Conservation (phyloP, 2,329 filamentous ascomycete genomes). For the Cladosporium colombiae region DNA sequence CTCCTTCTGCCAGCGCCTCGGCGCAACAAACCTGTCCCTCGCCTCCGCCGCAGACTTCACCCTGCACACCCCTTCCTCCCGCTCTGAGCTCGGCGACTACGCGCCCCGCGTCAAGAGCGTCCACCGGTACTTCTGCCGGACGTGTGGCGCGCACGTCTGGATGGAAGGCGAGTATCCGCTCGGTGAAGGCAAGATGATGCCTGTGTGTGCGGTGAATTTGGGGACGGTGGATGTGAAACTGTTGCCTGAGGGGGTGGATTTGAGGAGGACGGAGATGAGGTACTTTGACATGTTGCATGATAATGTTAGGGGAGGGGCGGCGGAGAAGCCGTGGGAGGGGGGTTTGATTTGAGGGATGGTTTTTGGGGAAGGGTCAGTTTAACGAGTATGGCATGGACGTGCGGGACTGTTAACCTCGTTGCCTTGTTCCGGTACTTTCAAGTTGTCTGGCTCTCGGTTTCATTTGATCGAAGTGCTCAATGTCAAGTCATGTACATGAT, state of each 20-base stretch:
- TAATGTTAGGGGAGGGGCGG: neutral
- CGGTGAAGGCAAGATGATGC: constrained; percentile 15
- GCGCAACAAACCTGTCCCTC: constrained; percentile 5
- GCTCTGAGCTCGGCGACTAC: constrained; percentile 9
- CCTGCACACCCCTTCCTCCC: constrained; percentile 12
- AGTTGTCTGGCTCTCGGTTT: too few relatives aligned
- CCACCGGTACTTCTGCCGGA: constrained; percentile 13
- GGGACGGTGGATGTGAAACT: constrained; percentile 24
- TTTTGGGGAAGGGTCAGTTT: neutral
- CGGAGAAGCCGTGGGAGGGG: neutral
- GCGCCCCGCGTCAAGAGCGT: constrained; percentile 7
- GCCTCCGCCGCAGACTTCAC: constrained; percentile 7
- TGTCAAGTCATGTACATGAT: too few relatives aligned
- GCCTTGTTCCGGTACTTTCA: too few relatives aligned
- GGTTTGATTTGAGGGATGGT: constrained; percentile 1
- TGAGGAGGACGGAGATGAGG: constrained; percentile 22
- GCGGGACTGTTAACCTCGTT: too few relatives aligned
- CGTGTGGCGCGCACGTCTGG: constrained; percentile 18
- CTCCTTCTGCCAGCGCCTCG: constrained; percentile 18
- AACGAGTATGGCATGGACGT: neutral
- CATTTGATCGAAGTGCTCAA: too few relatives aligned
- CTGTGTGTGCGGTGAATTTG: constrained; percentile 23
- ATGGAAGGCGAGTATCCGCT: constrained; percentile 18
- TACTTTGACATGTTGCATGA: constrained; percentile 23
- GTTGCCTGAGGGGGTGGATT: constrained; percentile 22